Conservation (phyloP, 2,329 filamentous ascomycete genomes). For the Chaetomiaceae sp. region DNA sequence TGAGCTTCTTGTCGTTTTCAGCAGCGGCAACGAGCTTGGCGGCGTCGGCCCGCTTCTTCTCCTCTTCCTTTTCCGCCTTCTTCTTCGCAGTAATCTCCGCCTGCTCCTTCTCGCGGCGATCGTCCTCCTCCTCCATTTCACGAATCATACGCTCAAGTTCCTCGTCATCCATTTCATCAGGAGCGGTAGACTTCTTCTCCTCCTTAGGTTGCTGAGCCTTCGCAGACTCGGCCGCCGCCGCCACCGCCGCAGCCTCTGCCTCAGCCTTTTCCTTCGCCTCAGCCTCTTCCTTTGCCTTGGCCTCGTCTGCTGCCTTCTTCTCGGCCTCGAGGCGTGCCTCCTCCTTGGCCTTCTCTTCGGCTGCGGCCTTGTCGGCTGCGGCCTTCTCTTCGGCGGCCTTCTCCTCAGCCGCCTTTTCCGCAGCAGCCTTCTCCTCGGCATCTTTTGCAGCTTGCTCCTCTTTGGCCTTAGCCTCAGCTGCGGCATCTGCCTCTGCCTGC, state of each 20-base stretch:
- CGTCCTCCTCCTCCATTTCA: slow-evolving; percentile 58
- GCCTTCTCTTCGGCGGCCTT: slow-evolving; percentile 27
- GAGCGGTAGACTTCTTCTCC: slow-evolving; percentile 30
- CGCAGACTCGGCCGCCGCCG: slow-evolving; percentile 32
- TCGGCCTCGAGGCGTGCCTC: slow-evolving; percentile 28
- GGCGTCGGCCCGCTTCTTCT: slow-evolving; percentile 40
- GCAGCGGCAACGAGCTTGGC: slow-evolving; percentile 46
- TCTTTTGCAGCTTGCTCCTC: slow-evolving; percentile 21
- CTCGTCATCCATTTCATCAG: slow-evolving; percentile 39
- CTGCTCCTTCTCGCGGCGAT: slow-evolving; percentile 46
- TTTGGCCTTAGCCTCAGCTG: slow-evolving; percentile 15
- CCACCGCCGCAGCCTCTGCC: slow-evolving; percentile 30
- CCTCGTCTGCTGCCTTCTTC: slow-evolving; percentile 23
- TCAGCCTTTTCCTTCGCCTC: slow-evolving; percentile 33
- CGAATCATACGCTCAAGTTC: slow-evolving; percentile 57
- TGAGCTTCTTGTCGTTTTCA: slow-evolving; percentile 61
- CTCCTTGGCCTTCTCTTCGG: slow-evolving; percentile 31
- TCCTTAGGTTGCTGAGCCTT: slow-evolving; percentile 29
- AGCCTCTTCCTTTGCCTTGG: slow-evolving; percentile 29
- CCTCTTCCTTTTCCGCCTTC: slow-evolving; percentile 40
- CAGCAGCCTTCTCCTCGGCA: slow-evolving; percentile 31
- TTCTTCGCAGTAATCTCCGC: slow-evolving; percentile 40
- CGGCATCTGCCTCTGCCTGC: slow-evolving; percentile 46
- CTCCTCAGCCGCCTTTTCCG: slow-evolving; percentile 32
- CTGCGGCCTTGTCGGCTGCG: slow-evolving; percentile 28